Evolutionary conservation across 192 early-diverging fungal species (phyloP).

Genomic region (Coemansia sp.): DNA sequence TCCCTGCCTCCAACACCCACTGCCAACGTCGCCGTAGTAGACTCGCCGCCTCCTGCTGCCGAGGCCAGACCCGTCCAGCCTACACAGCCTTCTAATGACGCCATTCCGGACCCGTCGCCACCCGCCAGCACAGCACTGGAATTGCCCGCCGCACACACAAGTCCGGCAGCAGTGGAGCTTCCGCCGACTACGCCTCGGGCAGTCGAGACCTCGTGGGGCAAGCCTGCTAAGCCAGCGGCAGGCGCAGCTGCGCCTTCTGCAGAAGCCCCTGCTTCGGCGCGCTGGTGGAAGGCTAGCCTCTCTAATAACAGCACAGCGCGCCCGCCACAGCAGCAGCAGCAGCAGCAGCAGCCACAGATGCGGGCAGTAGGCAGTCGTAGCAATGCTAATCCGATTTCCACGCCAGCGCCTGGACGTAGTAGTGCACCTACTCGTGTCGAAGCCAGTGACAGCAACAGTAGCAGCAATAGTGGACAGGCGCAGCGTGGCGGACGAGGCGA

Average conservation of each 20-base stretch:
- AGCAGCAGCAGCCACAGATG: neutral
- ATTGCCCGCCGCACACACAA: neutral
- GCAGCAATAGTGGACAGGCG: neutral
- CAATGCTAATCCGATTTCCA: neutral
- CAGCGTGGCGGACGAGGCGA: conserved; percentile 3
- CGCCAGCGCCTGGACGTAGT: neutral
- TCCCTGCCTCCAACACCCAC: neutral
- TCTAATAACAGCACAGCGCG: conserved; percentile 10
- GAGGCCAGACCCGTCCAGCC: neutral
- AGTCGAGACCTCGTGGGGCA: conserved; percentile 23
- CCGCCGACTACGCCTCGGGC: neutral
- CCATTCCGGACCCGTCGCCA: neutral
- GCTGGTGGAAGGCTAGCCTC: conserved; percentile 50
- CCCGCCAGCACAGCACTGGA: neutral
- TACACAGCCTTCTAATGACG: neutral
- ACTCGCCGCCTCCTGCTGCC: neutral
- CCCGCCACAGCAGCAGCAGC: conserved; percentile 3
- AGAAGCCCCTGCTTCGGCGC: conserved; percentile 14
- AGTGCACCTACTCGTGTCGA: neutral
- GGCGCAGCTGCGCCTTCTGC: conserved; percentile 3
- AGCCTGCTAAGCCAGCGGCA: neutral
- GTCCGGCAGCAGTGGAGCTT: conserved; percentile 3
- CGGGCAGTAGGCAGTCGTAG: conserved; percentile 4
- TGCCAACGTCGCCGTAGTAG: neutral
- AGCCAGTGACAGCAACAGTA: conserved; percentile 11